Evolutionary conservation across 345 rosid genomes (phyloP).

Genomic region (Citrus cavaleriei): DNA sequence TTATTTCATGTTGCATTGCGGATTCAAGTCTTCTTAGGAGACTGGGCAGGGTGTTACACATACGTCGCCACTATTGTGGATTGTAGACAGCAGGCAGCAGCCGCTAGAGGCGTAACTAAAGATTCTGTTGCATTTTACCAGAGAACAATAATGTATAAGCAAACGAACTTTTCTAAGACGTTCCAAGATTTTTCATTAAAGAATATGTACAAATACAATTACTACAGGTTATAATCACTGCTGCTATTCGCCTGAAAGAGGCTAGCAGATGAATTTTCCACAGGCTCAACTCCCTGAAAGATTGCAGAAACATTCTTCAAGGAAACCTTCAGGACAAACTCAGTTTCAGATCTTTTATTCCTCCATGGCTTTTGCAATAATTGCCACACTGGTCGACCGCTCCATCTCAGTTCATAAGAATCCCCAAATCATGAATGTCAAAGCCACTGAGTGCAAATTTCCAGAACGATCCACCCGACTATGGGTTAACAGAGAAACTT

Average conservation of each 20-base stretch:
- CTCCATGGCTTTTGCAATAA: neutral
- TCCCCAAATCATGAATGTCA: neutral
- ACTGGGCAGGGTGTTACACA: too few relatives aligned
- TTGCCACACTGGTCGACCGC: neutral
- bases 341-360: neutral
- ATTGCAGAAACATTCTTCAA: neutral
- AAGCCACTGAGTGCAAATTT: neutral
- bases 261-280: neutral
- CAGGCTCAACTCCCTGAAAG: neutral
- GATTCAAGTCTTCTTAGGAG: too few relatives aligned
- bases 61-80: neutral
- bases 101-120: too few relatives aligned
- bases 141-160: neutral
- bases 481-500: constrained; percentile 18
- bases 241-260: neutral
- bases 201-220: neutral
- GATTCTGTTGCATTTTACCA: neutral
- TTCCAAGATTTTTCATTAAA: neutral
- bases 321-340: neutral
- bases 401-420: neutral
- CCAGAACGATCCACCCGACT: neutral
- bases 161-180: neutral
- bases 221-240: neutral
- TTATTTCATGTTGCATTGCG: too few relatives aligned
- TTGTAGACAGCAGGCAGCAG: too few relatives aligned